Conservation (phyloP, 805 yeast genomes). For the Lipomyces anomalus region DNA sequence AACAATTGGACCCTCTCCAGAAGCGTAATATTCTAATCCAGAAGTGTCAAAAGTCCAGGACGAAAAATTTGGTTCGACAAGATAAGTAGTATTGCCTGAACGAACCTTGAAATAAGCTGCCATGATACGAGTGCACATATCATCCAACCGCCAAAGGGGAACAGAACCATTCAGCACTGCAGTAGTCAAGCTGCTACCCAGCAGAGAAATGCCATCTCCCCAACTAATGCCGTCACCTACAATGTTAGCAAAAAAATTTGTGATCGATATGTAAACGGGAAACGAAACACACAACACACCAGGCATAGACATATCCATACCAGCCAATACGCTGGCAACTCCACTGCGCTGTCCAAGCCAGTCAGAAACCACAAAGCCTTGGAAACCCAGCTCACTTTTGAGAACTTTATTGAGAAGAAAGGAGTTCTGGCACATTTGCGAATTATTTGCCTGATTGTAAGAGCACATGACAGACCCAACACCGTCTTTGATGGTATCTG, state of each 20-base stretch:
- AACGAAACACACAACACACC: conserved; percentile 51
- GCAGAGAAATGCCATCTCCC: conserved; percentile 48
- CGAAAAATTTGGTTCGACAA: conserved; percentile 50
- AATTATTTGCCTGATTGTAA: conserved; percentile 51
- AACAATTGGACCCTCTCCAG: conserved; percentile 48
- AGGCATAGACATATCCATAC: conserved; percentile 64
- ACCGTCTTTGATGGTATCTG: conserved; percentile 55
- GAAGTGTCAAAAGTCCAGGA: conserved; percentile 55
- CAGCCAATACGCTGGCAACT: conserved; percentile 50
- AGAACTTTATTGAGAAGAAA: conserved; percentile 49
- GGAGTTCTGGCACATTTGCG: conserved; percentile 56
- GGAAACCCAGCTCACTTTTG: conserved; percentile 59
- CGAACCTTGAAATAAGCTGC: conserved; percentile 51
- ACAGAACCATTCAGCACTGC: conserved; percentile 53
- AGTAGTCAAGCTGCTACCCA: conserved; percentile 54
- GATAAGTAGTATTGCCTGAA: no score
- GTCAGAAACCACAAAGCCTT: conserved; percentile 61
- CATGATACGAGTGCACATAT: conserved; percentile 56
- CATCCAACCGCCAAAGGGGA: conserved; percentile 49
- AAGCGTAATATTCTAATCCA: conserved; percentile 51
- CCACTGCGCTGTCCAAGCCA: conserved; percentile 64
- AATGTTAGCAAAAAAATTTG: no score
- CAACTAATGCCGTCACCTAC: conserved; percentile 27
- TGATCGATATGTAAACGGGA: no score
- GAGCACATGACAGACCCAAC: conserved; percentile 60